Percentiles rank a stretch among this genome's conserved stretches.
Conservation (phyloP, 306 rosid species). For the Cajanus cajan region DNA sequence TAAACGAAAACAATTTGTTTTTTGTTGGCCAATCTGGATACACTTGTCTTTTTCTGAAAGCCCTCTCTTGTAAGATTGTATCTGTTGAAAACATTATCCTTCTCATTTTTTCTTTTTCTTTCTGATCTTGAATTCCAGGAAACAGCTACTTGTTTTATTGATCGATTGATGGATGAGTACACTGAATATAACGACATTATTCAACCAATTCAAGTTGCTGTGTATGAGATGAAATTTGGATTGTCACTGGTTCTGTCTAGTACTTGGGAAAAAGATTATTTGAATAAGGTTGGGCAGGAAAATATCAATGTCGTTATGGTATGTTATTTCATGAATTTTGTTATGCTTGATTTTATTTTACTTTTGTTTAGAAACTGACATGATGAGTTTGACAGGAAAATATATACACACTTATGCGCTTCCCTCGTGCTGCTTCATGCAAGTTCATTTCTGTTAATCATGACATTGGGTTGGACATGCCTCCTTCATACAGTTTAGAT, state of each 20-base stretch:
- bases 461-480: conserved; percentile 30
- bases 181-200: conserved; percentile 56
- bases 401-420: conserved; percentile 68
- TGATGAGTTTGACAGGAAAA: conserved; percentile 53
- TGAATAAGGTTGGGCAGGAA: conserved; percentile 40
- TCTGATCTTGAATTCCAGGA: conserved; percentile 44
- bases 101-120: conserved; percentile 6
- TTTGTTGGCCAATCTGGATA: background rate
- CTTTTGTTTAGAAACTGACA: conserved; percentile 30
- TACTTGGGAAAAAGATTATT: conserved; percentile 36
- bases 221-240: conserved; percentile 89
- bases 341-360: conserved; percentile 8
- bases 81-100: background rate
- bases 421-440: conserved; percentile 58
- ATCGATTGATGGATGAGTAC: conserved; percentile 55
- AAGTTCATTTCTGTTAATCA: conserved; percentile 43
- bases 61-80: no score
- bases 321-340: conserved; percentile 28
- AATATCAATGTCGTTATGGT: conserved; percentile 51
- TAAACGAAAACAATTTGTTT: background rate
- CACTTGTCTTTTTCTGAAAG: no score
- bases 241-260: conserved; percentile 62
- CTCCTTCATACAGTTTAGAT: conserved; percentile 46
- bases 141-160: conserved; percentile 68
- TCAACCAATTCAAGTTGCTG: conserved; percentile 91